A percentile compares a stretch with the other conserved stretches of the same genome.
Conservation (phyloP, 306 rosid species). For the Betula pendula region DNA sequence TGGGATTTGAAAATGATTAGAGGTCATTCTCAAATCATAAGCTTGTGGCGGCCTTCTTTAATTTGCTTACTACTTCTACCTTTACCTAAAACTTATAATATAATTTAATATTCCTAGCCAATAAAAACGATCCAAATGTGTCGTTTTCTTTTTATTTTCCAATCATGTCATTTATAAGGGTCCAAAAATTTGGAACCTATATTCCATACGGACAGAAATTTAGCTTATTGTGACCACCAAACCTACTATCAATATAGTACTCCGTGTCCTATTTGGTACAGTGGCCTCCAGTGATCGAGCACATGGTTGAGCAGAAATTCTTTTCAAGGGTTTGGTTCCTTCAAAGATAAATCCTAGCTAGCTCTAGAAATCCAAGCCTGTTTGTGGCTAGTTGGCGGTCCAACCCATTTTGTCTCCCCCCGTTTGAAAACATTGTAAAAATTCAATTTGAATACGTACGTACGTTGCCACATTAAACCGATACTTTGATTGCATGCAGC, state of each 20-base stretch:
- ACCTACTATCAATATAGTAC: background rate
- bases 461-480: background rate
- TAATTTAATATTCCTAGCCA: background rate
- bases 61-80: background rate
- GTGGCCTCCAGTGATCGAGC: slow-evolving; percentile 1
- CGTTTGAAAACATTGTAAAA: background rate
- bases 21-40: slow-evolving; percentile 25
- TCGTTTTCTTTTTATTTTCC: no score
- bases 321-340: background rate
- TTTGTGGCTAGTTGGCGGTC: background rate
- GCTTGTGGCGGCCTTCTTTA: slow-evolving; percentile 23
- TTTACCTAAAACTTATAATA: no score
- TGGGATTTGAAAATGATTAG: slow-evolving; percentile 41
- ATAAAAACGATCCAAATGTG: no score
- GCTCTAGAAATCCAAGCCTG: background rate
- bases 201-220: background rate
- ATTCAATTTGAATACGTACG: background rate
- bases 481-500: background rate
- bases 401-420: background rate
- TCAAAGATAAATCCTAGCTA: background rate
- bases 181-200: background rate
- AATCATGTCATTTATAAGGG: background rate
- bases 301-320: background rate
- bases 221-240: slow-evolving; percentile 9
- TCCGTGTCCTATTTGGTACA: slow-evolving; percentile 2